Percentiles rank a stretch among this genome's conserved stretches.
These are phyloP conservation scores for Saussurea involucrata DNA, from an alignment of 129 eudicot species.

Conservation along the genomic window DNA sequence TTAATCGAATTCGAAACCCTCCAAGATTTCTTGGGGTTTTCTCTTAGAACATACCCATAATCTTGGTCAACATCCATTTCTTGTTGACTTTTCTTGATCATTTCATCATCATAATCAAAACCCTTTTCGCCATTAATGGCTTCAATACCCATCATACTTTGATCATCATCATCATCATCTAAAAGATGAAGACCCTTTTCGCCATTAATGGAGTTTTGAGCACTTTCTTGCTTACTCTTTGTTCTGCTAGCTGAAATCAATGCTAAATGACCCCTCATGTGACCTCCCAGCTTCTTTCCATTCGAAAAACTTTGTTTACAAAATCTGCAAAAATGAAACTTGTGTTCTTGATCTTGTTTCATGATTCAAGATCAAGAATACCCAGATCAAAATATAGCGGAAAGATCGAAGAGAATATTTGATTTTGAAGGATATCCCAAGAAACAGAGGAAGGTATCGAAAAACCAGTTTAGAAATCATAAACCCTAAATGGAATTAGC, in stretches of 20 bases:
- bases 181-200: constrained; percentile 3
- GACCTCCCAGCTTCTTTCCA: too few relatives aligned
- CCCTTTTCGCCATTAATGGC: constrained; percentile 16
- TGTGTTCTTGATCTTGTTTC: too few relatives aligned
- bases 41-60: constrained; percentile 45
- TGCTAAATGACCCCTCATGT: too few relatives aligned
- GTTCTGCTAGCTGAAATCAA: too few relatives aligned
- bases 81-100: constrained; percentile 24
- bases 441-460: constrained; percentile 9
- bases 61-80: constrained; percentile 30
- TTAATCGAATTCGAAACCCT: constrained; percentile 33
- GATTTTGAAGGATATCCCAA: not conserved
- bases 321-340: too few relatives aligned
- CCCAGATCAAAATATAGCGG: constrained; percentile 24
- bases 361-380: too few relatives aligned
- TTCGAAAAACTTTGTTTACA: too few relatives aligned
- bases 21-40: constrained; percentile 76
- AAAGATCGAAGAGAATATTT: not conserved
- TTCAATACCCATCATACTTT: not conserved
- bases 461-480: not conserved
- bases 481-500: constrained; percentile 23
- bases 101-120: constrained; percentile 12
- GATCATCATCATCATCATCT: constrained; percentile 10
- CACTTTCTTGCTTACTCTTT: not conserved
- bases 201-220: not conserved